Conservation (phyloP, 2,329 filamentous ascomycete species). For the Paracamarosporium sp. region DNA sequence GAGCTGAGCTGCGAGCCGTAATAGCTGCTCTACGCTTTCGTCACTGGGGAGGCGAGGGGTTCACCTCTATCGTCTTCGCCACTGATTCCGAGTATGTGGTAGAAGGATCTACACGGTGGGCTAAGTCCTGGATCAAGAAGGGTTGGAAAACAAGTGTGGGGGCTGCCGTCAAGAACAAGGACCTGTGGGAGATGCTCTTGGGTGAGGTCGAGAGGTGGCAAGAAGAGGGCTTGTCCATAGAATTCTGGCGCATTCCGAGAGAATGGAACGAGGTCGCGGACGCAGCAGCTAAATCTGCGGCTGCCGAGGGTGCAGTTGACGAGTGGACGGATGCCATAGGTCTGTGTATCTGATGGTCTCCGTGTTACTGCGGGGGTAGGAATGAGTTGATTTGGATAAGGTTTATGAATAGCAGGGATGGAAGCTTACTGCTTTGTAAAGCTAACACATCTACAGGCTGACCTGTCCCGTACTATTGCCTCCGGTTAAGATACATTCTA, state of each 20-base stretch:
- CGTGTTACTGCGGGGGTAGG: too few relatives aligned
- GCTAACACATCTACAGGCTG: too few relatives aligned
- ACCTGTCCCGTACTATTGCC: too few relatives aligned
- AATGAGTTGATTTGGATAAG: too few relatives aligned
- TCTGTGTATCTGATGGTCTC: neutral
- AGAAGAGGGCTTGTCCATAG: neutral
- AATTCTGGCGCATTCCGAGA: neutral
- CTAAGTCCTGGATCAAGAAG: conserved; percentile 52
- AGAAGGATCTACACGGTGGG: conserved; percentile 54
- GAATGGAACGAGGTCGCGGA: neutral
- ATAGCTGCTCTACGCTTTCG: conserved; percentile 57
- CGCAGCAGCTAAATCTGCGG: neutral
- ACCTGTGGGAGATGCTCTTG: conserved; percentile 56
- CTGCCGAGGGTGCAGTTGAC: neutral
- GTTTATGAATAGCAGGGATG: too few relatives aligned
- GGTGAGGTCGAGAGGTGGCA: conserved; percentile 14
- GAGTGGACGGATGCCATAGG: neutral
- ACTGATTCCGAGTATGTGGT: conserved; percentile 62
- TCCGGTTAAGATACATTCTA: too few relatives aligned
- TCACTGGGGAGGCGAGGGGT: conserved; percentile 54
- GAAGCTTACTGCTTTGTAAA: too few relatives aligned
- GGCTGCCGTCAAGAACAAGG: conserved; percentile 55
- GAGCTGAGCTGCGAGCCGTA: conserved; percentile 63
- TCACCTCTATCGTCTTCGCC: conserved; percentile 57
- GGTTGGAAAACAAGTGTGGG: conserved; percentile 52